Evolutionary conservation across 2,329 filamentous ascomycete species (phyloP), one percentile per base, ranked within the genome.

Genomic region (Neofusicoccum sp.): DNA sequence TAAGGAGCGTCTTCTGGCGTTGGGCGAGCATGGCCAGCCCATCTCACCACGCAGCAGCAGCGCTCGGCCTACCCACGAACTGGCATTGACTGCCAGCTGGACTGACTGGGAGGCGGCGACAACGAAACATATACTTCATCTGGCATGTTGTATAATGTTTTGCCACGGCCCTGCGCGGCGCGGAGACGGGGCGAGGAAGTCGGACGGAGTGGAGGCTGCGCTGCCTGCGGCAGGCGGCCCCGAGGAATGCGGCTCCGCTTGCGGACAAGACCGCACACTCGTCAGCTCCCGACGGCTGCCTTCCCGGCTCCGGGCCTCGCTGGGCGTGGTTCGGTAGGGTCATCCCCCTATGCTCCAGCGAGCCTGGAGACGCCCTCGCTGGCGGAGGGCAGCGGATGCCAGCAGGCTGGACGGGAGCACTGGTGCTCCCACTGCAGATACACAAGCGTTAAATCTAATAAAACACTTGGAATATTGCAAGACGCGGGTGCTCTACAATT

Each of bases 41-140:
- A 71, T 73, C 71, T 71, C 71, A 66, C 41, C 65, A 72, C 67
- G 71, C 71, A 68, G 66, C 71, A 68, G 66, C 69, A 64, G 73
- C 70, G 70, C 73, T 72, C 67, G 65, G 65, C 65, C 68, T 71
- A 58, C 72, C 70, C 71, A 45, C 37, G 67, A 71, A 69, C 73
- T 76, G 75, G 71, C 67, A 76, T 76, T 71, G 74, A 75, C 64
- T 77, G 70, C 64, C 71, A 75, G 74, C 74, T 67, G 74, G 75
- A 75, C 59, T 69, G 64, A 69, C 71, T 70, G 73, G 70, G 70
- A 69, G 73, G 68, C 74, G 68, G 70, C 74, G 74, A 69, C 74
- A 45, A 6, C n/a, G 22, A 72, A 74, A 71, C 71, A 73, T 70
- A 71, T 70, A 71, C 54, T n/a, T 12, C 61, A 58, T 63, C 74